A percentile compares a stretch with the other conserved stretches of the same genome.
phyloP scores from a whole-genome alignment of 495 filamentous ascomycete genomes.

The Hypoxylon lienhwacheense region DNA sequence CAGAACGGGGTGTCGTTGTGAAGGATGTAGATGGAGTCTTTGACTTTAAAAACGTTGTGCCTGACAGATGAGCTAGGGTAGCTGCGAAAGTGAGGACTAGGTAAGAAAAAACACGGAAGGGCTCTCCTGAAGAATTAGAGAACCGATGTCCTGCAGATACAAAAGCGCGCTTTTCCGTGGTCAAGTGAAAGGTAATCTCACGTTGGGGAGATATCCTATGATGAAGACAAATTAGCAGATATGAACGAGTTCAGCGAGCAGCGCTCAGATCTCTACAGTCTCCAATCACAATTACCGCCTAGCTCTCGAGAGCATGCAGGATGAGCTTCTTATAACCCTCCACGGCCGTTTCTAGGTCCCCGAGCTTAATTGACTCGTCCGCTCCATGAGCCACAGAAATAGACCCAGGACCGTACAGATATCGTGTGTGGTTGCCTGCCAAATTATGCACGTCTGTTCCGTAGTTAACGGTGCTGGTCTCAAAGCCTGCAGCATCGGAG shows the following conservation, averaged over 20 bases:
- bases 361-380: constrained; percentile 74
- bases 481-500: constrained; percentile 57
- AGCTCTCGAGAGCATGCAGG: constrained; percentile 56
- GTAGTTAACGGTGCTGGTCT: constrained; percentile 80
- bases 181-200: neutral
- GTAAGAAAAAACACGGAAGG: neutral
- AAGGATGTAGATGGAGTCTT: constrained; percentile 75
- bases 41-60: constrained; percentile 60
- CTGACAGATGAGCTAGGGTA: constrained; percentile 51
- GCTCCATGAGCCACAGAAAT: constrained; percentile 89
- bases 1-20: constrained; percentile 84
- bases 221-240: constrained; percentile 18
- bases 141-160: no score
- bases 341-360: constrained; percentile 69
- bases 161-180: neutral
- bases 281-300: constrained; percentile 17
- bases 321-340: constrained; percentile 72
- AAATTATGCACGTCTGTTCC: constrained; percentile 89
- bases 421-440: constrained; percentile 70
- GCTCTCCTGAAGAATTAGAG: neutral
- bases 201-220: constrained; percentile 30
- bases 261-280: constrained; percentile 6
- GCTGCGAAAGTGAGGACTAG: no score
- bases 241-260: constrained; percentile 7
- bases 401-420: constrained; percentile 85